Percentiles rank a stretch among this genome's conserved stretches.
Evolutionary conservation across 225 moss, liverwort and hornwort genomes (phyloP).

Genomic region (Bryoerythrophyllum caledonicum): DNA sequence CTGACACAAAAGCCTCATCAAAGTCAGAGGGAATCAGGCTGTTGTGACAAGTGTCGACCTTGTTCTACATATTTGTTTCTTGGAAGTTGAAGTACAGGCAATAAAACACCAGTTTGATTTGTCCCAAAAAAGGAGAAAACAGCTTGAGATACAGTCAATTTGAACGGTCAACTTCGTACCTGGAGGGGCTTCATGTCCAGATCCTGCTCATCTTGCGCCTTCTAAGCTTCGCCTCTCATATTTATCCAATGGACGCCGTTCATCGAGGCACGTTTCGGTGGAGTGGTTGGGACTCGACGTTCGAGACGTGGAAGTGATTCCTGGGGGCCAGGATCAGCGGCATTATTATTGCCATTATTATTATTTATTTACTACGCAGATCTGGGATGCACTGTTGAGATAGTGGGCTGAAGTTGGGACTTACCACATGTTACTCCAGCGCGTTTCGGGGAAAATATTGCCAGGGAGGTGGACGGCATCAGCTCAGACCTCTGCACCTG

Average conservation of each 20-base stretch:
- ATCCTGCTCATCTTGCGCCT: constrained; percentile 1
- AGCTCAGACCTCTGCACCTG: constrained; percentile 10
- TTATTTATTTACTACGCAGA: neutral
- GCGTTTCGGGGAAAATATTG: neutral
- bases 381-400: neutral
- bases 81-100: neutral
- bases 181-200: neutral
- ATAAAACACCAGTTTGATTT: too few species aligned
- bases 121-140: neutral
- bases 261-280: neutral
- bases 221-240: neutral
- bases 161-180: neutral
- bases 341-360: too few species aligned
- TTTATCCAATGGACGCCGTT: neutral
- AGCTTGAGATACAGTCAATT: neutral
- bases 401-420: neutral
- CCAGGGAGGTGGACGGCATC: neutral
- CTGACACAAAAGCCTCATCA: neutral
- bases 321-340: neutral
- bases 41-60: neutral
- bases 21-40: neutral
- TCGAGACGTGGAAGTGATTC: neutral
- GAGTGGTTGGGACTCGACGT: neutral
- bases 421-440: neutral
- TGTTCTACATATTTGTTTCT: neutral